A percentile compares a stretch with the other conserved stretches of the same genome.
Conservation (phyloP, 2,329 filamentous ascomycete species). For the Penicillium sp. region DNA sequence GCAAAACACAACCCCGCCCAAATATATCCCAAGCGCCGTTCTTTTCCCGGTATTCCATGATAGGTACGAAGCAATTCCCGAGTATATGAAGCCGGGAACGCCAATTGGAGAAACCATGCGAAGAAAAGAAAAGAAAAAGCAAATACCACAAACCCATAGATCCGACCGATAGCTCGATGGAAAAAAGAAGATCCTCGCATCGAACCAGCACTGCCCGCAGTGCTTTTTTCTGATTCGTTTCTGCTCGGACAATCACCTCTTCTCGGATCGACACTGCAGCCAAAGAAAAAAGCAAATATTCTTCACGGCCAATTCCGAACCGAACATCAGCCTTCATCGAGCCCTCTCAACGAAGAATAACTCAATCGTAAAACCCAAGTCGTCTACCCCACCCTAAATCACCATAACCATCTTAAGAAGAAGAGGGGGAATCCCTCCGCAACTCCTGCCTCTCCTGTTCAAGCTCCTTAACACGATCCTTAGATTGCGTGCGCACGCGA, state of each 20-base stretch:
- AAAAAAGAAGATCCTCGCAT: constrained; percentile 7
- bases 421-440: constrained; percentile 12
- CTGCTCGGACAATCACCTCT: not conserved
- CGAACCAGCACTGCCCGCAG: constrained; percentile 14
- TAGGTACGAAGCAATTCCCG: not conserved
- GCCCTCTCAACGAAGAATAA: not conserved
- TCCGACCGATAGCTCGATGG: constrained; percentile 5
- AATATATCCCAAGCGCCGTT: constrained; percentile 1
- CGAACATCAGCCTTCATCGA: not conserved
- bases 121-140: not conserved
- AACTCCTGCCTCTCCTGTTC: constrained; percentile 22
- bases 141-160: not conserved
- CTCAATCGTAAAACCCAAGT: not conserved
- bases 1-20: not conserved
- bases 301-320: not conserved
- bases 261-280: not conserved
- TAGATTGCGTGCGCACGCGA: constrained; percentile 30
- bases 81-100: not conserved
- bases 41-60: not conserved
- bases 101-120: not conserved
- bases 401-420: not conserved
- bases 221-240: not conserved
- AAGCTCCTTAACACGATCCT: constrained; percentile 29
- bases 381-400: too few species aligned
- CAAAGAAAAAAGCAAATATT: not conserved